These are phyloP conservation scores for Lepidium campestre DNA, from an alignment of 441 rosid species.

Conservation along the genomic window DNA sequence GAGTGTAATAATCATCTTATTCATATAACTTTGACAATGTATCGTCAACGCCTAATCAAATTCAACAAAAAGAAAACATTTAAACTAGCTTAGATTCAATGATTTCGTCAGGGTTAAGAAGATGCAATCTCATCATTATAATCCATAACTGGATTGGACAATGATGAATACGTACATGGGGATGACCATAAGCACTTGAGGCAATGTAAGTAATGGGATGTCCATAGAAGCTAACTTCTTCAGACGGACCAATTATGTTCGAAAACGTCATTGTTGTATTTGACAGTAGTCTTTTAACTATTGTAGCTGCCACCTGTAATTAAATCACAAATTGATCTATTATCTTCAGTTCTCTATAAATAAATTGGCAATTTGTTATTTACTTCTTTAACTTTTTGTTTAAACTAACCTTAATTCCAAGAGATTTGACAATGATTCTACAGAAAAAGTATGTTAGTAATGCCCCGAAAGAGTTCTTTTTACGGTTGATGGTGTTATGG, in stretches of 20 bases:
- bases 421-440: conserved; percentile 16
- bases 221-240: conserved; percentile 64
- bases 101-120: too few species aligned
- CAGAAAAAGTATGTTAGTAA: conserved; percentile 28
- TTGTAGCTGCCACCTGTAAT: conserved; percentile 35
- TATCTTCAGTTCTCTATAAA: too few species aligned
- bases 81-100: too few species aligned
- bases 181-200: conserved; percentile 63
- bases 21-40: conserved; percentile 56
- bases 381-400: not conserved
- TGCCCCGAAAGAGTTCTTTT: conserved; percentile 55
- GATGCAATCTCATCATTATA: too few species aligned
- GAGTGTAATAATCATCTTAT: conserved; percentile 48
- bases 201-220: conserved; percentile 61
- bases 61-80: not conserved
- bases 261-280: conserved; percentile 59
- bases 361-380: not conserved
- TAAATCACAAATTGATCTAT: not conserved
- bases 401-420: conserved; percentile 42
- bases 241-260: conserved; percentile 54
- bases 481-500: conserved; percentile 44
- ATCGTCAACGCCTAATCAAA: conserved; percentile 50
- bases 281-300: conserved; percentile 34
- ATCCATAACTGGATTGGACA: too few species aligned
- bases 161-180: conserved; percentile 37